Evolutionary conservation across 2,329 filamentous ascomycete genomes (phyloP).

Genomic region (Metarhizium guizhouense): DNA sequence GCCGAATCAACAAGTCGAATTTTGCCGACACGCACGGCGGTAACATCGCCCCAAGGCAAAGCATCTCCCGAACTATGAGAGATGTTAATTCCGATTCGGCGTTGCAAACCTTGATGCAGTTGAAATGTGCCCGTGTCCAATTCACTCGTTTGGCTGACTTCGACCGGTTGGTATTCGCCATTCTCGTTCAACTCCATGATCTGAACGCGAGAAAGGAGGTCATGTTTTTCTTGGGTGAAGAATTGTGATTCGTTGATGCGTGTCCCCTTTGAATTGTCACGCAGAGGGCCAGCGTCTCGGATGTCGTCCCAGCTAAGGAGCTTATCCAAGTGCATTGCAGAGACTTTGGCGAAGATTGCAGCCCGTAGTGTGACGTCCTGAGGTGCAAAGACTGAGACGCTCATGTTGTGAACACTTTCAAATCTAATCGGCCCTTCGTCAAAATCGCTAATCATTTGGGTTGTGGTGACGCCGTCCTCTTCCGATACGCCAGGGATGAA

Average conservation of each 20-base stretch:
- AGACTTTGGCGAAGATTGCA: constrained; percentile 85
- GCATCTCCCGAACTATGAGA: constrained; percentile 84
- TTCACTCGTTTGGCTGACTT: constrained; percentile 79
- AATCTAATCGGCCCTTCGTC: constrained; percentile 89
- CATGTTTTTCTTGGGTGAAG: constrained; percentile 86
- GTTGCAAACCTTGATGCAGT: constrained; percentile 87
- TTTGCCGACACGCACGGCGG: constrained; percentile 66
- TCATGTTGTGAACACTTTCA: constrained; percentile 98
- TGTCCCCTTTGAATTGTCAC: constrained; percentile 45
- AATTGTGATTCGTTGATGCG: constrained; percentile 88
- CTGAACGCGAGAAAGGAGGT: constrained; percentile 80
- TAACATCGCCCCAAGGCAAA: constrained; percentile 81
- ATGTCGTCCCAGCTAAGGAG: constrained; percentile 98
- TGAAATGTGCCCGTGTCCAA: constrained; percentile 88
- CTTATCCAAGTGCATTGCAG: constrained; percentile 91
- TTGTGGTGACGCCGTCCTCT: constrained; percentile 86
- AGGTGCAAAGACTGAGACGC: constrained; percentile 65
- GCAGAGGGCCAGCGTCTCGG: constrained; percentile 63
- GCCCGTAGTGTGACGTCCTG: constrained; percentile 70
- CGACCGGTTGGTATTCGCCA: constrained; percentile 84
- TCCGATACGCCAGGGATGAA: constrained; percentile 88
- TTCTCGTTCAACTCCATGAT: constrained; percentile 86
- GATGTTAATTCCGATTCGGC: constrained; percentile 79
- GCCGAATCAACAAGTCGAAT: constrained; percentile 77
- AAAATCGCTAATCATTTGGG: constrained; percentile 87